A percentile compares a stretch with the other conserved stretches of the same genome.
Conservation (phyloP, 148 eudicot genomes). For the Diospyros lotus region DNA sequence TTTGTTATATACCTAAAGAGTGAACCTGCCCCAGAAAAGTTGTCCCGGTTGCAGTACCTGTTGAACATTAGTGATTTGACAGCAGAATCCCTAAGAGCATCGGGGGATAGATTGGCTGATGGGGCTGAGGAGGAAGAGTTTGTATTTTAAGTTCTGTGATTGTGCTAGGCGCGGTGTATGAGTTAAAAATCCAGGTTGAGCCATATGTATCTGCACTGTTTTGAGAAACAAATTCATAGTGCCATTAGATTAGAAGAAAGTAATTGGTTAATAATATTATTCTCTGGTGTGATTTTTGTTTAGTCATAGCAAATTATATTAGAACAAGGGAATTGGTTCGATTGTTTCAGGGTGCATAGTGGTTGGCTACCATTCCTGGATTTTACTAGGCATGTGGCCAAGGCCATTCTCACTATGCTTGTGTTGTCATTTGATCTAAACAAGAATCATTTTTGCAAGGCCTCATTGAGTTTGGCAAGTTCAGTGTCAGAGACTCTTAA, state of each 20-base stretch:
- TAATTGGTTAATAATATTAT: not conserved
- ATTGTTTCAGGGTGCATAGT: not conserved
- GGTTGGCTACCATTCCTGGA: not conserved
- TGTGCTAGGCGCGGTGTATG: not conserved
- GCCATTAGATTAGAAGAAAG: not conserved
- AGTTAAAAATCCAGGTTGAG: not conserved
- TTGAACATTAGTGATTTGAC: slow-evolving; percentile 66
- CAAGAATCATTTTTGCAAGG: too few species aligned
- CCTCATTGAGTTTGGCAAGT: too few species aligned
- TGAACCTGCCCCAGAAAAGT: slow-evolving; percentile 55
- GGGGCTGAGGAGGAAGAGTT: slow-evolving; percentile 60
- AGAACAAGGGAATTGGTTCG: not conserved
- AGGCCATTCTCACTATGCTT: too few species aligned
- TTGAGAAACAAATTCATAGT: not conserved
- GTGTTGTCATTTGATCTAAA: too few species aligned
- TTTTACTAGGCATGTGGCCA: too few species aligned
- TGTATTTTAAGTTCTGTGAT: slow-evolving; percentile 42
- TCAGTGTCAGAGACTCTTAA: too few species aligned
- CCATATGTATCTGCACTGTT: not conserved
- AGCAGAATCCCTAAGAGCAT: slow-evolving; percentile 47
- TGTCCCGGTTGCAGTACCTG: slow-evolving; percentile 64
- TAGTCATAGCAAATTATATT: not conserved
- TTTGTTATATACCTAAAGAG: slow-evolving; percentile 55
- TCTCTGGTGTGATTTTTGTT: not conserved
- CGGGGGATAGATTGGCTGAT: slow-evolving; percentile 34